Base-by-base conservation (phyloP, 108 stramenopile genomes). In the Pseudonitzschia multiseries region DNA sequence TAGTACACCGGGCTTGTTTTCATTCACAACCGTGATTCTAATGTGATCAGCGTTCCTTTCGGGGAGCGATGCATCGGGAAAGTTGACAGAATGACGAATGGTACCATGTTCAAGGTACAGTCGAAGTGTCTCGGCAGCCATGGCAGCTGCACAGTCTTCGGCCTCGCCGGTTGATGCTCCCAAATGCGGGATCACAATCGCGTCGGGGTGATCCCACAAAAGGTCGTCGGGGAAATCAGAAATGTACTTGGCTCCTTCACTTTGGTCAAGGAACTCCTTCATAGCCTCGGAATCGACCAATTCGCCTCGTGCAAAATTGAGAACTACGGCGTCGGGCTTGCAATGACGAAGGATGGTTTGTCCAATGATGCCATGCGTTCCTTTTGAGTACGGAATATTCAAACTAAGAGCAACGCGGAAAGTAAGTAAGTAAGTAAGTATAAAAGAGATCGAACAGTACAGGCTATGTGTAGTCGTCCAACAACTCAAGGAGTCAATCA, bases 291-390 rank as follows among this genome's bases (percentile, higher is more conserved):
- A 86, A 72, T 95, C 87, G 2, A 95, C 89, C 24, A 95, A 56
- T 70, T 90, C 93, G 4, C 93, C 93, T 68, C 93, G 88, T 26
- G 93, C 91, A 84, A 89, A 95, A 84, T 95, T 95, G 50, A 95
- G 51, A 33, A 95, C 69, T n/a, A 82, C 80, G 28, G 88, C 89
- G 73, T 88, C 84, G 14, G 78, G 80, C 77, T 92, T 92, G 75
- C 82, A 80, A 69, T 80, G 71, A 36, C 64, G 65, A 52, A 95
- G 72, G 20, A 85, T 65, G 24, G 80, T 82, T 1, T 51, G 27
- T n/a, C 81, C 78, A 74, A 92, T 87, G 57, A 95, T 85, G 50
- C 90, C 82, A 68, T 87, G 83, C 1, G 91, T 95, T 3, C 87
- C 73, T 70, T 85, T 90, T 63, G 90, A 85, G 84, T 88, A 91